Evolutionary conservation across 2,329 filamentous ascomycete genomes (phyloP).

Genomic region (Talaromyces sp.): DNA sequence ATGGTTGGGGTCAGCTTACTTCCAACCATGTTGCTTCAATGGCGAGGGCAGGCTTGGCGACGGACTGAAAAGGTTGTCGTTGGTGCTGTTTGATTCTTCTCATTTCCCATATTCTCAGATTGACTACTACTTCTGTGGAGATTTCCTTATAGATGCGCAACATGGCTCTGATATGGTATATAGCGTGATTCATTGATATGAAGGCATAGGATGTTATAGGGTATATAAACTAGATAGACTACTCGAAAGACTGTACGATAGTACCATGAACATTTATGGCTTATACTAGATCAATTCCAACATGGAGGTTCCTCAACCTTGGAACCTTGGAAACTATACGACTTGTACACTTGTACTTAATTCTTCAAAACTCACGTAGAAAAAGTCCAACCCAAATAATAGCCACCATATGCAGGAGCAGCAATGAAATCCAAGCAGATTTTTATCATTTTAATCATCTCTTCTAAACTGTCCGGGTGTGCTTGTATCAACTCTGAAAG

Average conservation of each 20-base stretch:
- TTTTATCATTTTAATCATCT: no score
- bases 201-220: neutral
- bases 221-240: neutral
- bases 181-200: neutral
- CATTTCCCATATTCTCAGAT: neutral
- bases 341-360: no score
- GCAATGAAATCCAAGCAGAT: no score
- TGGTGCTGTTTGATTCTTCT: neutral
- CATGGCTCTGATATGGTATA: neutral
- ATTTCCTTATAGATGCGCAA: neutral
- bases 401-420: no score
- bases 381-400: no score
- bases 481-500: neutral
- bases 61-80: neutral
- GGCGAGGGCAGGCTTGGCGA: neutral
- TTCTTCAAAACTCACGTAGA: no score
- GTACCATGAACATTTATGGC: neutral
- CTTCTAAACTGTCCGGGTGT: no score
- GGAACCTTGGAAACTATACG: no score
- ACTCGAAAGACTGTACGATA: neutral
- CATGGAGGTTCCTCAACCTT: no score
- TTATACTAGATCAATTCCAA: no score
- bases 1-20: conserved; percentile 26
- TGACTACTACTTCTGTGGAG: neutral
- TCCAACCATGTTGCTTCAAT: conserved; percentile 8